Percentiles rank a stretch among this genome's conserved stretches.
Evolutionary conservation across 306 rosid genomes (phyloP).

Genomic region (Chamaecrista fasciculata): DNA sequence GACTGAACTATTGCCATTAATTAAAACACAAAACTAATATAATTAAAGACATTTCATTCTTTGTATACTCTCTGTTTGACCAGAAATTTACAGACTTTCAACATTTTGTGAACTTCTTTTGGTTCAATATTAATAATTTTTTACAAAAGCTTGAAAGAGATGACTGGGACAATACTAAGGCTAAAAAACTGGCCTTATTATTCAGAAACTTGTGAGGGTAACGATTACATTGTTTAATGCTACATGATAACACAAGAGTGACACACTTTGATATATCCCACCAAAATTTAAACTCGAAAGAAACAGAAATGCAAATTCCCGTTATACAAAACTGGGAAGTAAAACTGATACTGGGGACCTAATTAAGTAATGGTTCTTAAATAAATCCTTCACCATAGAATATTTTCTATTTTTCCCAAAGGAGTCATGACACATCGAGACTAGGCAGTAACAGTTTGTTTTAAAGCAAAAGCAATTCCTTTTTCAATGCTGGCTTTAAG

Average conservation of each 20-base stretch:
- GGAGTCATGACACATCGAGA: not conserved
- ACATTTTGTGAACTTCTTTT: too few relatives aligned
- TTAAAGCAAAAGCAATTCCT: constrained; percentile 80
- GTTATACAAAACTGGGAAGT: constrained; percentile 50
- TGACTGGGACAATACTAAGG: too few relatives aligned
- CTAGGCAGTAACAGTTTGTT: constrained; percentile 64
- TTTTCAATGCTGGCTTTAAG: constrained; percentile 94
- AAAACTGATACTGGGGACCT: constrained; percentile 30
- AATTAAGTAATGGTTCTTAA: constrained; percentile 35
- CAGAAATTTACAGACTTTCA: too few relatives aligned
- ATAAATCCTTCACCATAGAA: constrained; percentile 23
- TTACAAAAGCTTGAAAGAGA: too few relatives aligned
- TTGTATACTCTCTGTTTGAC: too few relatives aligned
- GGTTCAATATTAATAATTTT: too few relatives aligned
- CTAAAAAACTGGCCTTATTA: constrained; percentile 42
- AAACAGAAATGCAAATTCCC: constrained; percentile 30
- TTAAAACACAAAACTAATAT: too few relatives aligned
- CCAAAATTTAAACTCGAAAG: constrained; percentile 28
- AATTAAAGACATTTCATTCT: too few relatives aligned
- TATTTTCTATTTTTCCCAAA: constrained; percentile 28
- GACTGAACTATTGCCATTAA: too few relatives aligned
- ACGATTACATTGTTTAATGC: constrained; percentile 35
- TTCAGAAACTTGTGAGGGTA: constrained; percentile 40
- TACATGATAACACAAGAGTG: constrained; percentile 29
- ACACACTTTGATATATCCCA: constrained; percentile 29